Conservation (phyloP, 2,329 filamentous ascomycete genomes). For the Colletotrichum horii region DNA sequence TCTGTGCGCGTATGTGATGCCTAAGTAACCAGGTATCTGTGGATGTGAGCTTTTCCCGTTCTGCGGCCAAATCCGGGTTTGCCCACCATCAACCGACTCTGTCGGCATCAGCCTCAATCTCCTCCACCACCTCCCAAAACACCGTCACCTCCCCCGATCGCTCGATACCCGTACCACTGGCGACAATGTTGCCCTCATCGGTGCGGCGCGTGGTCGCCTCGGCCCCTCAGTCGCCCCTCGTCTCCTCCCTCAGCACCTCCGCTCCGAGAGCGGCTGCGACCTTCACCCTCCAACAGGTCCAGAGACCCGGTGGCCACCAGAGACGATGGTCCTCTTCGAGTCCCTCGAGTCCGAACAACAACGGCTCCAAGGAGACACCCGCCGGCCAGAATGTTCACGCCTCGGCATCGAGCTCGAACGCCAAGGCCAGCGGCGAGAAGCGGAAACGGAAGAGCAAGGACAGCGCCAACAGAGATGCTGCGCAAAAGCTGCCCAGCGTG, state of each 20-base stretch:
- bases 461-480: slow-evolving; percentile 45
- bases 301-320: slow-evolving; percentile 44
- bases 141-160: not conserved
- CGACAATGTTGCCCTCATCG: slow-evolving; percentile 54
- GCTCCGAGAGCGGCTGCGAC: slow-evolving; percentile 43
- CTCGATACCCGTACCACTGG: slow-evolving; percentile 25
- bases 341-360: slow-evolving; percentile 65
- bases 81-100: slow-evolving; percentile 32
- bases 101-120: slow-evolving; percentile 29
- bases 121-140: not conserved
- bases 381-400: slow-evolving; percentile 50
- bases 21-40: slow-evolving; percentile 18
- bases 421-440: slow-evolving; percentile 55
- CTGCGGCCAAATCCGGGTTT: slow-evolving; percentile 41
- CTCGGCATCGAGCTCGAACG: slow-evolving; percentile 45
- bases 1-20: slow-evolving; percentile 6
- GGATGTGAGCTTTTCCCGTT: slow-evolving; percentile 38
- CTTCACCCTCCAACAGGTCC: slow-evolving; percentile 28
- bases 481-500: slow-evolving; percentile 71
- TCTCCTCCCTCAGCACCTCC: slow-evolving; percentile 46
- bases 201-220: slow-evolving; percentile 59
- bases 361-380: slow-evolving; percentile 56
- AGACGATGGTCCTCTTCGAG: slow-evolving; percentile 66
- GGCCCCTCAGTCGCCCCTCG: slow-evolving; percentile 49
- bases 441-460: slow-evolving; percentile 65